Evolutionary conservation across 1,139 yeast genomes (phyloP), one percentile per base, ranked within the genome.

Genomic region (Saccharomyces hybrid): DNA sequence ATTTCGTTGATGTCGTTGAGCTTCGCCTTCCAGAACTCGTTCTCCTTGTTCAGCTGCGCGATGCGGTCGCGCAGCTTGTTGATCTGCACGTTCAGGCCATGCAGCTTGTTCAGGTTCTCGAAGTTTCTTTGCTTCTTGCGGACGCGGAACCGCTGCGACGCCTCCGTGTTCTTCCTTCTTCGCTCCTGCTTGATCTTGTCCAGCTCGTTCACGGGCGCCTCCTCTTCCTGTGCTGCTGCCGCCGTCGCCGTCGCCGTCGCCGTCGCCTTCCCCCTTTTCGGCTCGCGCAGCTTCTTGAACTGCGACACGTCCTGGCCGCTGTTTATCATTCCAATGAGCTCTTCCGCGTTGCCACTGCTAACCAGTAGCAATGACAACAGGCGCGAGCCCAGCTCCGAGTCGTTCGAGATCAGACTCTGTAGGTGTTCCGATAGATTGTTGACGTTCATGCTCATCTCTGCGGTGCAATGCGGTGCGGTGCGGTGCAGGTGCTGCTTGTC

Each of bases 351-450:
- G 24, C 64, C 65, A 52, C 61, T 64, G 58, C 62, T 64, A 44
- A 65, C 65, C 59, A 66, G 63, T 56, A 66, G 57, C 54, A 66
- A 58, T 42, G 70, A 66, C 46, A 66, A 54, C 42, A 66, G 54
- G 32, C 65, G 56, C 31, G 70, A 63, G n/a, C 69, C 69, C 54
- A 66, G 55, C 55, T 65, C 69, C 32, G 68, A 62, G 52, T 66
- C 60, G 38, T 60, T 62, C 12, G 63, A 56, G 32, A 66, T 63
- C 51, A 66, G 55, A 27, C 60, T 55, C 50, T 63, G 66, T 31
- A 59, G 21, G 8, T 50, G 55, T 21, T 54, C 48, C 2, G 58
- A 53, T 4, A 55, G 51, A 3, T 48, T 50, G 46, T 47, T 50
- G 27, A 42, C 44, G 28, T 28, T 34, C 42, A 46, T 46, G 5